Evolutionary conservation across 257 asterid species (phyloP).

Genomic region (Salvia miltiorrhiza): DNA sequence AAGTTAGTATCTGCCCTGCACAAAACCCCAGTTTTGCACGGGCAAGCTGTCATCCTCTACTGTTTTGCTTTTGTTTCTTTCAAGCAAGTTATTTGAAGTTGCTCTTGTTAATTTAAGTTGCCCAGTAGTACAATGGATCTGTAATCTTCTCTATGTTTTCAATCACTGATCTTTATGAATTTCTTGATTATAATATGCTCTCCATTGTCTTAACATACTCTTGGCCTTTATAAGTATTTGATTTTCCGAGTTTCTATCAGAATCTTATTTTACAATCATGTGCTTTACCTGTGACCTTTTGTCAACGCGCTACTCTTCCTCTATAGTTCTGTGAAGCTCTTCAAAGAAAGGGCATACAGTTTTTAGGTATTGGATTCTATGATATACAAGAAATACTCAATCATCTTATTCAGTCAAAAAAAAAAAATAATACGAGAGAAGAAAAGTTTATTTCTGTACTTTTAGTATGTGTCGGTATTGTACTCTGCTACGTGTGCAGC

Average conservation of each 20-base stretch:
- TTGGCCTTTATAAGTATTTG: neutral
- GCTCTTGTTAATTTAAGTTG: neutral
- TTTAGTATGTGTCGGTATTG: neutral
- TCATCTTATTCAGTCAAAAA: neutral
- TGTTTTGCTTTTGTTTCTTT: neutral
- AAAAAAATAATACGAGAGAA: no score
- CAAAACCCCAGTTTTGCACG: neutral
- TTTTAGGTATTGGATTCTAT: neutral
- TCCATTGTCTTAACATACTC: neutral
- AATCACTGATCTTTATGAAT: neutral
- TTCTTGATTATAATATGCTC: neutral
- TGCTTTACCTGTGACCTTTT: neutral
- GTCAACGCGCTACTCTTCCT: no score
- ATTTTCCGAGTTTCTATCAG: neutral
- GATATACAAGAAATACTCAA: neutral
- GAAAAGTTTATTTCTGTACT: neutral
- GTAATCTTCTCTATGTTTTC: neutral
- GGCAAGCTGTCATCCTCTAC: conserved; percentile 2
- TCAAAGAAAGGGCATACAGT: neutral
- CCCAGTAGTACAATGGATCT: conserved; percentile 7
- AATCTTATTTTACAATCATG: neutral
- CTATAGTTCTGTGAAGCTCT: neutral
- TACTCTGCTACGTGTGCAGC: neutral
- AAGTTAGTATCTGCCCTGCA: neutral
- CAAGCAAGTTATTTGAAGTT: neutral